Evolutionary conservation across 2,329 filamentous ascomycete species (phyloP).

Genomic region (Xylogone sp.): DNA sequence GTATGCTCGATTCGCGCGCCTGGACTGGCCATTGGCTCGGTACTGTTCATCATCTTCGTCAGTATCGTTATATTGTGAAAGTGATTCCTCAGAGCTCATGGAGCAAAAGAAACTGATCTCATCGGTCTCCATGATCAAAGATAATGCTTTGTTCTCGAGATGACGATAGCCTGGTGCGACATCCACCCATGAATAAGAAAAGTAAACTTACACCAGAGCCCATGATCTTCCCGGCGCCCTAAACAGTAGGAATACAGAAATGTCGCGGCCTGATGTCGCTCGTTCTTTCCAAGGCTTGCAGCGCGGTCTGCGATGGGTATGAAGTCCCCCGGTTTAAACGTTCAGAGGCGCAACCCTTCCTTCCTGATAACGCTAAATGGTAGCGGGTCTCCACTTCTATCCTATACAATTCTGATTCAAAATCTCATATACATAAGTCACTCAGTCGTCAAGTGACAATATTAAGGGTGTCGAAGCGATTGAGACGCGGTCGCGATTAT

Average conservation of each 20-base stretch:
- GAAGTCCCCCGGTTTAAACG: too few relatives aligned
- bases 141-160: neutral
- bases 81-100: too few relatives aligned
- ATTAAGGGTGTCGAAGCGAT: too few relatives aligned
- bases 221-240: neutral
- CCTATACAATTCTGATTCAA: too few relatives aligned
- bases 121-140: neutral
- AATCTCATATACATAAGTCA: too few relatives aligned
- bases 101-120: too few relatives aligned
- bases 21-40: conserved; percentile 17
- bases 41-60: conserved; percentile 14
- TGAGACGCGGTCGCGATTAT: too few relatives aligned
- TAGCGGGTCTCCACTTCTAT: too few relatives aligned
- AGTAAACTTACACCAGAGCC: neutral
- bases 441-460: too few relatives aligned
- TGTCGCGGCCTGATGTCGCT: neutral
- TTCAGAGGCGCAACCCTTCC: neutral
- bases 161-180: neutral
- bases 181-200: neutral
- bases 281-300: neutral
- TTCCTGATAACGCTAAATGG: neutral
- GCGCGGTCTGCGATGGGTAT: neutral
- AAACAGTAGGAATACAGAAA: neutral
- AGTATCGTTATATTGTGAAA: neutral
- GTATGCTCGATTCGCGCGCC: conserved; percentile 26